phyloP scores from a whole-genome alignment of 495 filamentous ascomycete genomes.

The Terfezia claveryi region DNA sequence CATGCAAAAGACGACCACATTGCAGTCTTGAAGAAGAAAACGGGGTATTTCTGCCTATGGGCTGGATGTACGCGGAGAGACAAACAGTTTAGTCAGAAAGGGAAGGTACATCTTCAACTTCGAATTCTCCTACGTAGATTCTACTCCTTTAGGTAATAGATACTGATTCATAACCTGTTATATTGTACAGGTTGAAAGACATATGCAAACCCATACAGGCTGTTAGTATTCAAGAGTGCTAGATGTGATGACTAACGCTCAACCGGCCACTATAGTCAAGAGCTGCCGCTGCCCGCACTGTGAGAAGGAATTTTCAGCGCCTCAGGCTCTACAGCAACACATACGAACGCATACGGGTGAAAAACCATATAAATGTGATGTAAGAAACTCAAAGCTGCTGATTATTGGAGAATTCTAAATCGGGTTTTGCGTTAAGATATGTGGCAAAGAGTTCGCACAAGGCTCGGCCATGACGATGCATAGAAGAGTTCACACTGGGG shows the following conservation, averaged over 20 bases:
- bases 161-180: background rate
- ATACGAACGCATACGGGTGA: constrained; percentile 38
- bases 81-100: constrained; percentile 30
- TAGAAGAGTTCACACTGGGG: constrained; percentile 18
- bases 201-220: constrained; percentile 39
- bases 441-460: constrained; percentile 19
- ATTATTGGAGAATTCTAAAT: background rate
- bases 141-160: no score
- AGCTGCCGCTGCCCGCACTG: constrained; percentile 32
- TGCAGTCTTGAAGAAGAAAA: constrained; percentile 21
- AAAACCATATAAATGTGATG: constrained; percentile 27
- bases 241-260: no score
- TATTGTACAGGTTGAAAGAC: constrained; percentile 25
- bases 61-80: constrained; percentile 24
- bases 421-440: constrained; percentile 4
- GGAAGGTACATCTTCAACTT: constrained; percentile 22
- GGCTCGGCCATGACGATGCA: constrained; percentile 21
- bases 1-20: constrained; percentile 26
- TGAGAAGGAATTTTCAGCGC: constrained; percentile 33
- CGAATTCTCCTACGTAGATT: background rate
- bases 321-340: constrained; percentile 39
- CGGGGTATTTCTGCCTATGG: constrained; percentile 27
- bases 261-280: constrained; percentile 27
- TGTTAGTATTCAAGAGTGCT: constrained; percentile 25
- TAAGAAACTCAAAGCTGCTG: background rate